Conservation (phyloP, 1,139 yeast species). For the Pichia sp. region DNA sequence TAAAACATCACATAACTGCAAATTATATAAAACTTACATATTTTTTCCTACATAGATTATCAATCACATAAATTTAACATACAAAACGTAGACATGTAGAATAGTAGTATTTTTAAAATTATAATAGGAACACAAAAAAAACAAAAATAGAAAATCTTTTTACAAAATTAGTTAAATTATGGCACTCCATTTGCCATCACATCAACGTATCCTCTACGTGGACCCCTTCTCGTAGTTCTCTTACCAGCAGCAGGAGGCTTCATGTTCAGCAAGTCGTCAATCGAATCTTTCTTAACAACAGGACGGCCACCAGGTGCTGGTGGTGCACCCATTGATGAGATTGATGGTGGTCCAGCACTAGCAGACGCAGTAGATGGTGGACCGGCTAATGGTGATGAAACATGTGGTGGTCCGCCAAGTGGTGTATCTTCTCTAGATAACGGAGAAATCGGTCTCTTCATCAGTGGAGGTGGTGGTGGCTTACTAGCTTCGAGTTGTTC, state of each 20-base stretch:
- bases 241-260: constrained; percentile 42
- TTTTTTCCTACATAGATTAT: no score
- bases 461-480: constrained; percentile 27
- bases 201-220: constrained; percentile 73
- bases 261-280: constrained; percentile 67
- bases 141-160: neutral
- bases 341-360: constrained; percentile 17
- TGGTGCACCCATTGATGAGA: constrained; percentile 24
- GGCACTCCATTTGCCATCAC: constrained; percentile 44
- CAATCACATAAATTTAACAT: no score
- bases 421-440: neutral
- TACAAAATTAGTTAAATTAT: neutral
- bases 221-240: constrained; percentile 62
- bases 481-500: constrained; percentile 41
- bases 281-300: constrained; percentile 31
- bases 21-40: neutral
- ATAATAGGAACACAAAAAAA: no score
- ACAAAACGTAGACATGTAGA: no score
- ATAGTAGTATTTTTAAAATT: no score
- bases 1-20: no score
- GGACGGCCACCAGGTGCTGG: neutral
- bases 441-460: constrained; percentile 15
- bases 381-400: neutral
- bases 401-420: no score
- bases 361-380: constrained; percentile 11